phyloP scores from a whole-genome alignment of 495 filamentous ascomycete species.

The Annulohypoxylon nitens region DNA sequence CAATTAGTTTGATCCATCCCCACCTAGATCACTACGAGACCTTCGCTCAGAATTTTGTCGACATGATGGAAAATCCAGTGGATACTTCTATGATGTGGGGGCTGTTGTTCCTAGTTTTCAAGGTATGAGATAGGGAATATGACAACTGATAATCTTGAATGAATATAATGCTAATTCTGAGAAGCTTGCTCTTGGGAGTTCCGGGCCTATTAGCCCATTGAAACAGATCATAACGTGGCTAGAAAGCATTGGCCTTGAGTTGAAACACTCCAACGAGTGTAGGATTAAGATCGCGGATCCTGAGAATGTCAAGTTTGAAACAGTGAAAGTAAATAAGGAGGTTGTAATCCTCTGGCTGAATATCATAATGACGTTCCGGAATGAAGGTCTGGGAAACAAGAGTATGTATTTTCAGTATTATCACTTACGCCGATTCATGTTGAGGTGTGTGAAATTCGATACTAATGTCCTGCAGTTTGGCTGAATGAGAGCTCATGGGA shows the following conservation, averaged over 20 bases:
- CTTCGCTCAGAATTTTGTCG: constrained; percentile 21
- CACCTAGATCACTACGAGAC: constrained; percentile 26
- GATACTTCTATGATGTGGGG: constrained; percentile 38
- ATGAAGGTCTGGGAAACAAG: constrained; percentile 4
- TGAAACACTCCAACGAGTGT: constrained; percentile 20
- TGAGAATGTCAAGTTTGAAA: constrained; percentile 21
- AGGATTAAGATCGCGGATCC: constrained; percentile 7
- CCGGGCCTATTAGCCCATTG: constrained; percentile 3
- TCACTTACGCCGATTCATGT: neutral
- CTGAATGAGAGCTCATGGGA: neutral
- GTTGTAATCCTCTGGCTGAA: constrained; percentile 28
- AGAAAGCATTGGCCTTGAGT: constrained; percentile 6
- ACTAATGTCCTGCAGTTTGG: neutral
- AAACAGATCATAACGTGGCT: constrained; percentile 13
- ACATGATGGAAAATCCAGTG: constrained; percentile 19
- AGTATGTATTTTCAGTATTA: neutral
- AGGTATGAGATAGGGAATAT: neutral
- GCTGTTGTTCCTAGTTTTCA: constrained; percentile 27
- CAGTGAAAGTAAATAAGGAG: constrained; percentile 21
- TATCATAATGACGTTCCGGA: constrained; percentile 28
- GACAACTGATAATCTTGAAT: neutral
- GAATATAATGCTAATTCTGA: neutral
- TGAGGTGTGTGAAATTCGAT: neutral
- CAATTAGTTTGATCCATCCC: constrained; percentile 14
- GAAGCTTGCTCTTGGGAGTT: constrained; percentile 25